Evolutionary conservation across 805 yeast species (phyloP).

Genomic region (Zygosaccharomyces lentus): DNA sequence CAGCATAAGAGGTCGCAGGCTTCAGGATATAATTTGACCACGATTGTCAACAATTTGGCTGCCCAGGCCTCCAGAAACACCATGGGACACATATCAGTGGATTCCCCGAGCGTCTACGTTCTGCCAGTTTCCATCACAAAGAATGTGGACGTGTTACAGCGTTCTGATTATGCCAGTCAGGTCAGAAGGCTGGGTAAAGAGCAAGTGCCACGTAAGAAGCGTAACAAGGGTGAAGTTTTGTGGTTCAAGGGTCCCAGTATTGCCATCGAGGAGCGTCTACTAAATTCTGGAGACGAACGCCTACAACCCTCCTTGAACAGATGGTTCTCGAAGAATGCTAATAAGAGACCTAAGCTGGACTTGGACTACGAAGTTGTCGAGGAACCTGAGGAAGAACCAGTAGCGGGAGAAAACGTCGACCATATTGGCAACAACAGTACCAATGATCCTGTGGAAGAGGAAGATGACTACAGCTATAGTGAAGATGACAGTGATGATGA

Average conservation of each 20-base stretch:
- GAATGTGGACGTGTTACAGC: constrained; percentile 34
- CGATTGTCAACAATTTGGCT: constrained; percentile 25
- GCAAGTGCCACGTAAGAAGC: constrained; percentile 22
- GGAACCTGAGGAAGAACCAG: constrained; percentile 15
- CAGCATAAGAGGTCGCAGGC: constrained; percentile 17
- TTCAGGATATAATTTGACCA: constrained; percentile 24
- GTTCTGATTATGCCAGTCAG: constrained; percentile 31
- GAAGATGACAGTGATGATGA: constrained; percentile 21
- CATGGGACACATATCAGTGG: constrained; percentile 24
- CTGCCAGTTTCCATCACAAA: constrained; percentile 31
- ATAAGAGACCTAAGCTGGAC: constrained; percentile 25
- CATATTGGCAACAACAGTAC: constrained; percentile 1
- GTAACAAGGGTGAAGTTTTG: constrained; percentile 41
- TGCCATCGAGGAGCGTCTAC: constrained; percentile 40
- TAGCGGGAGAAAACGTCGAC: constrained; percentile 5
- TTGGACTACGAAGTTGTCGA: constrained; percentile 27
- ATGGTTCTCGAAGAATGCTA: constrained; percentile 20
- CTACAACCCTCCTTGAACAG: constrained; percentile 23
- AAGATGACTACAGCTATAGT: constrained; percentile 20
- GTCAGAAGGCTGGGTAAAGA: constrained; percentile 24
- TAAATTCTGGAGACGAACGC: constrained; percentile 24
- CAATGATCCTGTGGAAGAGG: constrained; percentile 16
- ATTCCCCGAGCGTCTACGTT: constrained; percentile 29
- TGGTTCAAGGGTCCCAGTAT: constrained; percentile 72
- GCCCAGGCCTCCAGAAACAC: constrained; percentile 27